A percentile compares a stretch with the other conserved stretches of the same genome.
phyloP scores from a whole-genome alignment of 495 filamentous ascomycete species.

The Annulohypoxylon stygium region DNA sequence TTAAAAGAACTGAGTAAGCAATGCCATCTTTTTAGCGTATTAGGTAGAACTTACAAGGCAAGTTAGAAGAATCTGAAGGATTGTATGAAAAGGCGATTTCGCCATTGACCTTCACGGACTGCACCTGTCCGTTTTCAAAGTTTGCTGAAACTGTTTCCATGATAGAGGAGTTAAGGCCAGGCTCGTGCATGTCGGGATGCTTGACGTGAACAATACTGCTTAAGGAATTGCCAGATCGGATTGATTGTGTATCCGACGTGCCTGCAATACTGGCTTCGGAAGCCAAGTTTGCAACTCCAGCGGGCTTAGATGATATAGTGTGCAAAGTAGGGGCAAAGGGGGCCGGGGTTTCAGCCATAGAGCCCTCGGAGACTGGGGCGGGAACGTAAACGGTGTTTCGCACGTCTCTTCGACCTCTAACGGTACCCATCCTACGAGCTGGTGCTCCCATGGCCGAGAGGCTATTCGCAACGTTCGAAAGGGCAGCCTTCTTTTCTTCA shows the following conservation, averaged over 20 bases:
- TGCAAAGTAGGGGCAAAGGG: constrained; percentile 59
- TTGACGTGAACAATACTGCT: constrained; percentile 71
- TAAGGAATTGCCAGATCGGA: constrained; percentile 87
- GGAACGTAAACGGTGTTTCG: constrained; percentile 88
- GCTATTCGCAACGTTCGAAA: constrained; percentile 92
- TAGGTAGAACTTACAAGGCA: constrained; percentile 51
- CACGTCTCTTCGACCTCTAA: constrained; percentile 91
- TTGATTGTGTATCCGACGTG: constrained; percentile 88
- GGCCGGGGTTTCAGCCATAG: constrained; percentile 55
- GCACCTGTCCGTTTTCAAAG: constrained; percentile 79
- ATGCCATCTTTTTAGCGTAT: neutral
- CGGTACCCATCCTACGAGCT: constrained; percentile 76
- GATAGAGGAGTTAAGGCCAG: constrained; percentile 89
- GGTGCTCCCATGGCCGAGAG: constrained; percentile 70
- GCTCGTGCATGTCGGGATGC: constrained; percentile 85
- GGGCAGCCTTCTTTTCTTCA: constrained; percentile 83
- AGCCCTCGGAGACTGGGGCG: constrained; percentile 54
- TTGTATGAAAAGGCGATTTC: constrained; percentile 93
- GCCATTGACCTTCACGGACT: constrained; percentile 81
- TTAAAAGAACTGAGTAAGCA: constrained; percentile 15
- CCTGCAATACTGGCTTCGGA: constrained; percentile 65
- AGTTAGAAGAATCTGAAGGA: constrained; percentile 61
- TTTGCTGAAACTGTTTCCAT: constrained; percentile 90
- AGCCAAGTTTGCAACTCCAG: constrained; percentile 59
- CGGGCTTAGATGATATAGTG: constrained; percentile 57